These are phyloP conservation scores for Iberis amara DNA, from an alignment of 441 rosid genomes.

Conservation along the genomic window DNA sequence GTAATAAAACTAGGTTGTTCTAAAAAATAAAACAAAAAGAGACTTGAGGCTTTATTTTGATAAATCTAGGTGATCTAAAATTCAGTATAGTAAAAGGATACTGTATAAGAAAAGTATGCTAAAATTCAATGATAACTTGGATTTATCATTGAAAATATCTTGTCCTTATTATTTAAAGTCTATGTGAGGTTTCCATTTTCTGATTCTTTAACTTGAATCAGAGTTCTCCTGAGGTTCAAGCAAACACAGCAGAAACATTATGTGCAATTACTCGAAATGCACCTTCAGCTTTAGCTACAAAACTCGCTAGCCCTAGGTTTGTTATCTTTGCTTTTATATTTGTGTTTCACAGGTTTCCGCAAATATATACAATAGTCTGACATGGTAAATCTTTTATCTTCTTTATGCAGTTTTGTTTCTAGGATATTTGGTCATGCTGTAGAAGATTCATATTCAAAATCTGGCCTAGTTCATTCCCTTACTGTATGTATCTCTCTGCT, in stretches of 20 bases:
- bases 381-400: conserved; percentile 10
- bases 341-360: conserved; percentile 18
- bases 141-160: conserved; percentile 3
- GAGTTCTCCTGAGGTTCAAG: conserved; percentile 84
- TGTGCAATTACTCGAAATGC: conserved; percentile 88
- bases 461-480: conserved; percentile 85
- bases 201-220: conserved; percentile 40
- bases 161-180: not conserved
- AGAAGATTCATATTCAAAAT: conserved; percentile 87
- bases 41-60: not conserved
- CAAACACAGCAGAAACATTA: conserved; percentile 89
- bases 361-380: conserved; percentile 15
- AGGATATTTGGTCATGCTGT: conserved; percentile 85
- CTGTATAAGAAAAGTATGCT: not conserved
- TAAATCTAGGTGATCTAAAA: not conserved
- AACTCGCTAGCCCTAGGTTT: conserved; percentile 84
- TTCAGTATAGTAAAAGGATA: conserved; percentile 2
- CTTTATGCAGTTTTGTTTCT: conserved; percentile 66
- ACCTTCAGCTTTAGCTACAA: conserved; percentile 84
- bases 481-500: conserved; percentile 92
- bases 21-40: not conserved
- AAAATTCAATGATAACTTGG: not conserved
- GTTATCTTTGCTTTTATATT: conserved; percentile 23
- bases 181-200: not conserved
- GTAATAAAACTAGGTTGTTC: conserved; percentile 30